Evolutionary conservation across 1,284 basidiomycete species (phyloP), one percentile per base, ranked within the genome.

Genomic region (Leccinum solheimii): DNA sequence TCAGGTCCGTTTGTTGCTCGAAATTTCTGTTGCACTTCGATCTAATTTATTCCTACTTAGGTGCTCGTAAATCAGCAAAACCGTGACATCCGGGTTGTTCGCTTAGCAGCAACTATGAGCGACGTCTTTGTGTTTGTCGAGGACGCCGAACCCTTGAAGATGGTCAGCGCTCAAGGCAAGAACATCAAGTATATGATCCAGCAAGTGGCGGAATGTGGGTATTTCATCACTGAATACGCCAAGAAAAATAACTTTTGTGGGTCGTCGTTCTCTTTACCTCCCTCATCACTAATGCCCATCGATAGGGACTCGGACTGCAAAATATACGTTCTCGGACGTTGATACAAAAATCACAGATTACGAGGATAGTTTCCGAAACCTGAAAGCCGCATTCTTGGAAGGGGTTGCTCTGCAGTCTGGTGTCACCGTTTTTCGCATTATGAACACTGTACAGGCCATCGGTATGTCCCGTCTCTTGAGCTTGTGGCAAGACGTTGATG

Each of bases 201-300:
- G 16, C 70, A 72, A 8, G 59, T 72, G 30, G 68, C 69, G n/a
- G 70, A 70, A 51, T 68, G 69, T 38, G 68, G 66, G 6, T 66
- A 71, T 40, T 71, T 72, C 40, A 70, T 72, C 13, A 10, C 60
- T 1, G 67, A 72, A 43, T 69, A 71, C 5, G 55, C 60, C n/a
- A 70, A 62, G 11, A 60, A 66, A 21, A 57, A 61, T 5, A 64
- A 10, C 6, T 70, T 72, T 11, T 70, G 69, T 69, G 1, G 21
- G 69, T 68, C 3, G 1, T 49, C 19, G 3, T 23, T 40, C 9
- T 3, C 8, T 32, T 49, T 43, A 23, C 9, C 13, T 19, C 27
- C 0, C 0, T 11, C 7, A 6, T 32, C 7, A 16, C 43, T 71
- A n/a, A 69, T 26, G 0, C 34, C 40, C 21, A 14, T 55, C 3